phyloP scores from a whole-genome alignment of 2,329 filamentous ascomycete species.

The Lachnellula suecica region DNA sequence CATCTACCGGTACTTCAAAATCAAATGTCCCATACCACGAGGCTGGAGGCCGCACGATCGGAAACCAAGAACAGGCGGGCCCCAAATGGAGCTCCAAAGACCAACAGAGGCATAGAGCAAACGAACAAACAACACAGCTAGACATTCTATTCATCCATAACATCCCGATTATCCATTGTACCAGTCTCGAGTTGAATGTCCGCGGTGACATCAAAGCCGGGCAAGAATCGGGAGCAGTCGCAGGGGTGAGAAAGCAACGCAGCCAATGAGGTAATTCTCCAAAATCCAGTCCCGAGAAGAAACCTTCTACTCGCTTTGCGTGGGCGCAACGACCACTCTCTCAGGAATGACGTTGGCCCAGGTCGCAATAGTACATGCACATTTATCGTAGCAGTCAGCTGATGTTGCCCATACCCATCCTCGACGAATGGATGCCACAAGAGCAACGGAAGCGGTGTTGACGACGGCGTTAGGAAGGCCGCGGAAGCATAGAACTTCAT shows the following conservation, averaged over 20 bases:
- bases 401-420: conserved; percentile 3
- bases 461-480: background rate
- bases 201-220: background rate
- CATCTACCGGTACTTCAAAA: too few relatives aligned
- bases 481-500: conserved; percentile 1
- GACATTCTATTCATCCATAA: too few relatives aligned
- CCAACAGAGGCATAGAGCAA: too few relatives aligned
- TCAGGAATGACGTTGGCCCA: conserved; percentile 5
- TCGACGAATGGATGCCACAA: conserved; percentile 8
- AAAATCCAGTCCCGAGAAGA: conserved; percentile 4
- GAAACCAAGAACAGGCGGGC: too few relatives aligned
- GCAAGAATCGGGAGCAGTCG: conserved; percentile 1
- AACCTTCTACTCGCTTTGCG: background rate
- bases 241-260: conserved; percentile 6
- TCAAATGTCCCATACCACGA: too few relatives aligned
- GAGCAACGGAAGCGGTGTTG: background rate
- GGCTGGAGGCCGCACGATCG: too few relatives aligned
- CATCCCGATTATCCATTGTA: too few relatives aligned
- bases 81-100: too few relatives aligned
- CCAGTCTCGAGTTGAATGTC: conserved; percentile 1
- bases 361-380: conserved; percentile 4
- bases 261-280: conserved; percentile 6
- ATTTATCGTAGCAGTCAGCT: background rate
- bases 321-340: background rate
- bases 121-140: too few relatives aligned